Evolutionary conservation across 176 grass and related monocot genomes (phyloP).

Genomic region (Hordeum marinum): DNA sequence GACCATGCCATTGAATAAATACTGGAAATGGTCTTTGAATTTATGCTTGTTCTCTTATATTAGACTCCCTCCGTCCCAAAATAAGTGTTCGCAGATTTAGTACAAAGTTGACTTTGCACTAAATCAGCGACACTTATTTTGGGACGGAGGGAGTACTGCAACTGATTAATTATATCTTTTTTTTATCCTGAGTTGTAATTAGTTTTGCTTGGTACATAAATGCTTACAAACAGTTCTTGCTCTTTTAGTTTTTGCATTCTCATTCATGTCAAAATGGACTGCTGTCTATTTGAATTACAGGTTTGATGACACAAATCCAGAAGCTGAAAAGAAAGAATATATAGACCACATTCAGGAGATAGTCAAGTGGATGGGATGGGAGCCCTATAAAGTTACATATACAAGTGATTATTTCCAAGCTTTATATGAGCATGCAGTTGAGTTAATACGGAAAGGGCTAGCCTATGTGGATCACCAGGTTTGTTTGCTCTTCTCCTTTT

Average conservation of each 20-base stretch:
- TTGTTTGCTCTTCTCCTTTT: background rate
- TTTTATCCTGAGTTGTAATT: background rate
- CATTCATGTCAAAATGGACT: background rate
- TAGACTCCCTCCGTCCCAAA: background rate
- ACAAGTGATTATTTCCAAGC: slow-evolving; percentile 97
- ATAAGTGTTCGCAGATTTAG: too few species aligned
- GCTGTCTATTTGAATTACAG: slow-evolving; percentile 44
- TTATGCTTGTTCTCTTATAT: background rate
- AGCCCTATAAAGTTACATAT: slow-evolving; percentile 95
- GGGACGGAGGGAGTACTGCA: too few species aligned
- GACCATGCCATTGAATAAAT: background rate
- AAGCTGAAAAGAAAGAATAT: slow-evolving; percentile 97
- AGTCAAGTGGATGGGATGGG: slow-evolving; percentile 89
- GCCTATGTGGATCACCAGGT: slow-evolving; percentile 99
- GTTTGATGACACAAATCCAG: slow-evolving; percentile 98
- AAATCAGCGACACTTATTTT: too few species aligned
- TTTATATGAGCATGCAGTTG: slow-evolving; percentile 81
- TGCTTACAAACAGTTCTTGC: background rate
- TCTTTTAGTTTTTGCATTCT: background rate
- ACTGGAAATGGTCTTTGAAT: background rate
- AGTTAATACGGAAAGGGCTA: slow-evolving; percentile 80
- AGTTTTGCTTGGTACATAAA: background rate
- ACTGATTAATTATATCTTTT: background rate
- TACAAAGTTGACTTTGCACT: too few species aligned
- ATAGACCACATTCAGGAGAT: slow-evolving; percentile 98